phyloP scores from a whole-genome alignment of 495 filamentous ascomycete species.

The Lasiosphaeris hirsuta region DNA sequence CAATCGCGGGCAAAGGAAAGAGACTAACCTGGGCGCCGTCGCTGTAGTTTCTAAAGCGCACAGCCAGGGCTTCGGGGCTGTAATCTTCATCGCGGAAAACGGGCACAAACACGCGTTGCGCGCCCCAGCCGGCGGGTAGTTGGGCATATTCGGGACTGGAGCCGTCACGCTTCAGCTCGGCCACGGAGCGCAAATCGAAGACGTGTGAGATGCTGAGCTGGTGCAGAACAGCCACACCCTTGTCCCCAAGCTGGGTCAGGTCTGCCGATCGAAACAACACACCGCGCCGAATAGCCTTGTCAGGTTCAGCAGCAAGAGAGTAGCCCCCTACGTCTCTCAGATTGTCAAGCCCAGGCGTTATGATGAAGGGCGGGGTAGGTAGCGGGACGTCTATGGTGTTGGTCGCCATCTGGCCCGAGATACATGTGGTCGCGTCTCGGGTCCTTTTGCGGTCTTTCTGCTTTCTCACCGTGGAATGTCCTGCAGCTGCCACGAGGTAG shows the following conservation, averaged over 20 bases:
- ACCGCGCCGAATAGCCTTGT: slow-evolving; percentile 41
- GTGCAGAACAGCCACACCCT: slow-evolving; percentile 51
- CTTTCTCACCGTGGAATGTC: too few species aligned
- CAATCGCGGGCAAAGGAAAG: background rate
- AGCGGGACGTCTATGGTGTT: slow-evolving; percentile 7
- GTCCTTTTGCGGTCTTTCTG: too few species aligned
- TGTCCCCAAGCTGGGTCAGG: slow-evolving; percentile 47
- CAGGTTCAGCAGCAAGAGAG: slow-evolving; percentile 30
- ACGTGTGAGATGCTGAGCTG: slow-evolving; percentile 56
- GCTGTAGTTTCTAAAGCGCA: slow-evolving; percentile 47
- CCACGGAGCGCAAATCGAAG: slow-evolving; percentile 61
- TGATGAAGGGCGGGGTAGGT: slow-evolving; percentile 51
- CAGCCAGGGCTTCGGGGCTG: slow-evolving; percentile 48
- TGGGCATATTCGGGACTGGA: slow-evolving; percentile 29
- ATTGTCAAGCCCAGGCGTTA: slow-evolving; percentile 52
- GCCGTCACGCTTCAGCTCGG: slow-evolving; percentile 39
- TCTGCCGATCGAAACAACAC: slow-evolving; percentile 59
- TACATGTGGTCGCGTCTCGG: too few species aligned
- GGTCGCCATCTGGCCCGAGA: too few species aligned
- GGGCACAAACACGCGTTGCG: slow-evolving; percentile 50
- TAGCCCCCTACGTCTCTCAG: slow-evolving; percentile 60
- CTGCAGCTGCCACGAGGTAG: too few species aligned
- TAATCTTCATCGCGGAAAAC: slow-evolving; percentile 60
- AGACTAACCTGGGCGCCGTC: slow-evolving; percentile 41
- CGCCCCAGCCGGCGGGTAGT: slow-evolving; percentile 34